Evolutionary conservation across 2,329 filamentous ascomycete species (phyloP).

Genomic region (Fusarium sp.): DNA sequence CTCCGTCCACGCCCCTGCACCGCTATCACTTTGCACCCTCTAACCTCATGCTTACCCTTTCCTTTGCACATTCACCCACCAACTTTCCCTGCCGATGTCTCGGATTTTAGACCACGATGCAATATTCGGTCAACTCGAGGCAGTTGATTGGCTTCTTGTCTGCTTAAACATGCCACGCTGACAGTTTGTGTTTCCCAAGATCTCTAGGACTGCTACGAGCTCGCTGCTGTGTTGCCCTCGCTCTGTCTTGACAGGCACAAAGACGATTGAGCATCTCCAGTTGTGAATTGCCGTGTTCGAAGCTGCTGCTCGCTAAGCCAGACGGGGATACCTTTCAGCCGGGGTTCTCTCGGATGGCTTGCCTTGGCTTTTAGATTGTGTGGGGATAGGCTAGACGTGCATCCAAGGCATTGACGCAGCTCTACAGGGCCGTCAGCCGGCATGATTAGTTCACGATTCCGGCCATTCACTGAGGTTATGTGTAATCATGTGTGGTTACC

Average conservation of each 20-base stretch:
- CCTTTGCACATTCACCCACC: constrained; percentile 20
- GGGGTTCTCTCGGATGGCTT: constrained; percentile 35
- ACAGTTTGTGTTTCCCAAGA: constrained; percentile 23
- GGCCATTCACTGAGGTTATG: constrained; percentile 15
- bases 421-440: constrained; percentile 45
- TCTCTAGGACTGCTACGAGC: constrained; percentile 1
- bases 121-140: constrained; percentile 43
- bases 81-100: constrained; percentile 7
- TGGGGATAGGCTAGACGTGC: constrained; percentile 43
- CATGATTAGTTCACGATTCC: constrained; percentile 29
- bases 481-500: constrained; percentile 12
- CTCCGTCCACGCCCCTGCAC: constrained; percentile 24
- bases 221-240: constrained; percentile 20
- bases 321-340: constrained; percentile 34
- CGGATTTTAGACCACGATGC: not conserved
- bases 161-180: constrained; percentile 7
- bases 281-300: not conserved
- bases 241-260: constrained; percentile 16
- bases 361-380: constrained; percentile 33
- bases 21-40: constrained; percentile 22
- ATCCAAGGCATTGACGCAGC: constrained; percentile 55
- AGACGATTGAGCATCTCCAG: not conserved
- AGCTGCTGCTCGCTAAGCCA: constrained; percentile 11
- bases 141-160: constrained; percentile 40
- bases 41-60: constrained; percentile 9